These are phyloP conservation scores for Lentinula boryana DNA, from an alignment of 768 basidiomycete genomes.

Conservation along the genomic window DNA sequence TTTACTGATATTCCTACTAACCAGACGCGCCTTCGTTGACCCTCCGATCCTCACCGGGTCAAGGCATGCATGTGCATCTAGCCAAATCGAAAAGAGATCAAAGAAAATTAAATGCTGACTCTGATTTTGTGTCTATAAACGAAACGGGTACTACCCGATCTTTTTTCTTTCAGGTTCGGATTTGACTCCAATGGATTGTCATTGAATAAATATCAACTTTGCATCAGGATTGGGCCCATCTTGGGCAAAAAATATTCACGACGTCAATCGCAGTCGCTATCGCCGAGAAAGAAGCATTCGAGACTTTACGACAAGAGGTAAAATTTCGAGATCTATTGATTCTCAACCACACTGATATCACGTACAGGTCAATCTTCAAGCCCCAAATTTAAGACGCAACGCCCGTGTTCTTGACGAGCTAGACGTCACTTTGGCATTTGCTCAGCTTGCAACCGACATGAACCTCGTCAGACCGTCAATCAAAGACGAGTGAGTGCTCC, in stretches of 20 bases:
- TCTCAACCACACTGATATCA: background rate
- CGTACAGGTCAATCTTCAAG: slow-evolving; percentile 56
- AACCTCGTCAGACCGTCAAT: slow-evolving; percentile 69
- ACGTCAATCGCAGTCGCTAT: slow-evolving; percentile 42
- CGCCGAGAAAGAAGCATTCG: slow-evolving; percentile 73
- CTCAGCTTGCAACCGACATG: slow-evolving; percentile 72
- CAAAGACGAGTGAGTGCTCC: slow-evolving; percentile 55
- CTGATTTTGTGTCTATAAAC: slow-evolving; percentile 51
- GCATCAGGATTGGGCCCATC: slow-evolving; percentile 63
- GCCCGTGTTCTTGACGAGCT: slow-evolving; percentile 80
- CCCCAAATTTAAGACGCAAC: slow-evolving; percentile 59
- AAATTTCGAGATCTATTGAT: slow-evolving; percentile 4
- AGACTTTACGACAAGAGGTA: slow-evolving; percentile 62
- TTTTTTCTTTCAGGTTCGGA: slow-evolving; percentile 58
- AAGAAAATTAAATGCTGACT: slow-evolving; percentile 35
- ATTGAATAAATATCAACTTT: background rate
- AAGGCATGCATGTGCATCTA: slow-evolving; percentile 75
- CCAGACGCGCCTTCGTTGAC: slow-evolving; percentile 69
- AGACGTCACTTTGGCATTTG: slow-evolving; percentile 79
- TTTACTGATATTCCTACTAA: background rate
- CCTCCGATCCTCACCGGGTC: slow-evolving; percentile 58
- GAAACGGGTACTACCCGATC: slow-evolving; percentile 61
- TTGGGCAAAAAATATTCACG: slow-evolving; percentile 65
- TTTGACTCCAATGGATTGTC: background rate
- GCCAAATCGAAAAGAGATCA: slow-evolving; percentile 59